A percentile compares a stretch with the other conserved stretches of the same genome.
phyloP scores from a whole-genome alignment of 1,139 yeast genomes.

The Lodderomyces parapsilosis region DNA sequence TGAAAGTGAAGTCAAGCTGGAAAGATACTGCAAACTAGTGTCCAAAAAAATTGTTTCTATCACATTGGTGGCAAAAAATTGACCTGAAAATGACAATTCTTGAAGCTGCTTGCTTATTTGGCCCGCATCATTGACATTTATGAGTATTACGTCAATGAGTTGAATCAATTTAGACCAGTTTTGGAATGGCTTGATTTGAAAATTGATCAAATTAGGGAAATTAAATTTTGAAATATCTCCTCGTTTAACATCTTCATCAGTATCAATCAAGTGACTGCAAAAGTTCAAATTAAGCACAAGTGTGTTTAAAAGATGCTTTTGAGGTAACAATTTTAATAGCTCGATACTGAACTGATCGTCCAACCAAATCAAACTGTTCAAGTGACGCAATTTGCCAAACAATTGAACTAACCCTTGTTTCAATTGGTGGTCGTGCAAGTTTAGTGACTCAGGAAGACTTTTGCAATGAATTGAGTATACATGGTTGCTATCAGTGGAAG shows the following conservation, averaged over 20 bases:
- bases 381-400: constrained; percentile 19
- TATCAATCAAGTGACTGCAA: constrained; percentile 20
- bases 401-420: constrained; percentile 19
- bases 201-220: constrained; percentile 24
- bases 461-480: constrained; percentile 25
- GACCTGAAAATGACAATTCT: constrained; percentile 20
- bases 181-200: constrained; percentile 31
- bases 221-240: constrained; percentile 12
- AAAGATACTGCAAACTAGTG: constrained; percentile 16
- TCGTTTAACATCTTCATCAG: constrained; percentile 11
- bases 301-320: constrained; percentile 17
- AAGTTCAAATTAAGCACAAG: constrained; percentile 27
- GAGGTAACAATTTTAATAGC: constrained; percentile 24
- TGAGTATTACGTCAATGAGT: constrained; percentile 21
- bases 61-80: constrained; percentile 8
- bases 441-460: constrained; percentile 36
- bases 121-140: constrained; percentile 12
- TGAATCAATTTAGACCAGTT: constrained; percentile 19
- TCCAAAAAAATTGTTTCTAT: constrained; percentile 12
- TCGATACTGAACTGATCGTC: constrained; percentile 32
- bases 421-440: constrained; percentile 28
- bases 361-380: constrained; percentile 33
- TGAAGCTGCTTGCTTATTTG: constrained; percentile 16
- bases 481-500: constrained; percentile 9
- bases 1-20: constrained; percentile 22